phyloP scores from a whole-genome alignment of 139 green algal species.

The Picochlorum sp. region DNA sequence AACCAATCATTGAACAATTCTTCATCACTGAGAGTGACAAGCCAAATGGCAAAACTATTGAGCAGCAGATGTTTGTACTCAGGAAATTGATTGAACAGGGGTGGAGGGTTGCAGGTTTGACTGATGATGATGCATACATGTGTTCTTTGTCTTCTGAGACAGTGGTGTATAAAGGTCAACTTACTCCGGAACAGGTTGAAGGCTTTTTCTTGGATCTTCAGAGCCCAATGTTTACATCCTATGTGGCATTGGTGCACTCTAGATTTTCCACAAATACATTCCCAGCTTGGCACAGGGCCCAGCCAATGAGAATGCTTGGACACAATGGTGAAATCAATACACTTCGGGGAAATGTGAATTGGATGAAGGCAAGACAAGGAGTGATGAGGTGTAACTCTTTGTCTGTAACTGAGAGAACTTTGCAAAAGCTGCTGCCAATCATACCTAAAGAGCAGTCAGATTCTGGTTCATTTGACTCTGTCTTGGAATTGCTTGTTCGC shows the following conservation, averaged over 20 bases:
- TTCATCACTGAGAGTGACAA: slow-evolving; percentile 56
- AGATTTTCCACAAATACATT: slow-evolving; percentile 98
- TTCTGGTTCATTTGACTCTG: slow-evolving; percentile 75
- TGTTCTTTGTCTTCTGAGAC: slow-evolving; percentile 81
- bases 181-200: slow-evolving; percentile 76
- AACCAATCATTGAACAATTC: slow-evolving; percentile 85
- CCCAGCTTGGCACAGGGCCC: slow-evolving; percentile 80
- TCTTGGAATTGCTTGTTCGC: slow-evolving; percentile 84
- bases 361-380: slow-evolving; percentile 88
- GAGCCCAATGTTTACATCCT: slow-evolving; percentile 63
- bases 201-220: slow-evolving; percentile 82
- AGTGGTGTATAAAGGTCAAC: slow-evolving; percentile 96
- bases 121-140: slow-evolving; percentile 81
- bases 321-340: slow-evolving; percentile 95
- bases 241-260: slow-evolving; percentile 89
- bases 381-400: slow-evolving; percentile 68
- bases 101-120: slow-evolving; percentile 22
- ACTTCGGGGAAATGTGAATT: slow-evolving; percentile 74
- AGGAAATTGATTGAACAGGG: slow-evolving; percentile 68
- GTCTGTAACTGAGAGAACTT: slow-evolving; percentile 49
- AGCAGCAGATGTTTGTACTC: slow-evolving; percentile 75
- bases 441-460: slow-evolving; percentile 75
- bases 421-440: slow-evolving; percentile 76
- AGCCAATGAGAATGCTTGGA: slow-evolving; percentile 89
- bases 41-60: slow-evolving; percentile 21